These are phyloP conservation scores for Orychophragmus violaceus DNA, from an alignment of 345 rosid species.

Conservation along the genomic window DNA sequence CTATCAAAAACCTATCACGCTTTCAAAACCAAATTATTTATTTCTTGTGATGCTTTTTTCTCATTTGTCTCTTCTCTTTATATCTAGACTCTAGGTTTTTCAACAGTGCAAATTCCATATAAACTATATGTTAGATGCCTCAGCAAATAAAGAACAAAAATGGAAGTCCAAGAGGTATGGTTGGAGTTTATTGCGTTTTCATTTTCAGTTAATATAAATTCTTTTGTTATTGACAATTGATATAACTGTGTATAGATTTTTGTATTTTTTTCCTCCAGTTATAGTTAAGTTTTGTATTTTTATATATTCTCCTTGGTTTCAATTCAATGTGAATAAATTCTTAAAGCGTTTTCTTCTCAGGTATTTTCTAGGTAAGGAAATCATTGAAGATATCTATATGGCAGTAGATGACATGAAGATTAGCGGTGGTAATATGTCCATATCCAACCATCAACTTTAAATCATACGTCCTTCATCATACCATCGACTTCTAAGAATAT, in stretches of 20 bases:
- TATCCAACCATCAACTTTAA: neutral
- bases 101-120: constrained; percentile 39
- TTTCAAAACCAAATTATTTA: too few species aligned
- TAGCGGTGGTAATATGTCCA: constrained; percentile 51
- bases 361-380: constrained; percentile 69
- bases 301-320: constrained; percentile 4
- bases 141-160: constrained; percentile 53
- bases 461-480: neutral
- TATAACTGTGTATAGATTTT: neutral
- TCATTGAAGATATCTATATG: constrained; percentile 63
- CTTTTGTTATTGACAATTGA: neutral
- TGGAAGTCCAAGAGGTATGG: constrained; percentile 70
- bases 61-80: constrained; percentile 8
- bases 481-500: too few species aligned
- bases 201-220: neutral
- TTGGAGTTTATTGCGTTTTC: neutral
- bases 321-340: neutral
- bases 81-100: constrained; percentile 8
- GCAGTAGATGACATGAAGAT: constrained; percentile 59
- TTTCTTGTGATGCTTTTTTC: too few species aligned
- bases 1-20: too few species aligned
- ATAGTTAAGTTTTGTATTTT: neutral
- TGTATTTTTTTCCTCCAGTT: neutral
- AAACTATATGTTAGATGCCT: constrained; percentile 76
- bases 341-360: constrained; percentile 33